phyloP scores from a whole-genome alignment of 148 eudicot species.

The Beta vulgaris region DNA sequence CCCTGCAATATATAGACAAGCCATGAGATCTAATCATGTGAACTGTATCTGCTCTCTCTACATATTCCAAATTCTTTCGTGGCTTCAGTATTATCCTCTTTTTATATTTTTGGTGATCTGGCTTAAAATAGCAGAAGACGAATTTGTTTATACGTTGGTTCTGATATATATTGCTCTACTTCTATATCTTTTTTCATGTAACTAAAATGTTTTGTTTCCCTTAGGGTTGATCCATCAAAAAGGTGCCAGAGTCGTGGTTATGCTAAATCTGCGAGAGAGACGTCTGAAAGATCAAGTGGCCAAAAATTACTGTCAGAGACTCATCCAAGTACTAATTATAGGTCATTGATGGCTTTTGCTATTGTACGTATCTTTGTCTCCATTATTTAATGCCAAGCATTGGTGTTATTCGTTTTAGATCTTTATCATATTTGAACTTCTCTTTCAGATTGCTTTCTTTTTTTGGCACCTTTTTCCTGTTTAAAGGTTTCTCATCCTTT shows the following conservation, averaged over 20 bases:
- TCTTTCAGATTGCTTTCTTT: conserved; percentile 13
- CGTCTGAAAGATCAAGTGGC: conserved; percentile 23
- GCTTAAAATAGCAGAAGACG: neutral
- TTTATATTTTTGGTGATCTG: neutral
- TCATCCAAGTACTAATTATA: conserved; percentile 33
- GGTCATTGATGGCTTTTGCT: conserved; percentile 33
- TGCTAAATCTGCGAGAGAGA: conserved; percentile 32
- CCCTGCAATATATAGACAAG: neutral
- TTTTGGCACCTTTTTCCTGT: conserved; percentile 3
- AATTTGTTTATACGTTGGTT: neutral
- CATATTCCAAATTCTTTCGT: neutral
- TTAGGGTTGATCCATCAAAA: conserved; percentile 42
- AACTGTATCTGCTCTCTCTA: neutral
- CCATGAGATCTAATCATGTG: neutral
- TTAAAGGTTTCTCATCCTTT: conserved; percentile 19
- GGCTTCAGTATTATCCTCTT: neutral
- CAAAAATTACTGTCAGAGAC: conserved; percentile 26
- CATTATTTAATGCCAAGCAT: neutral
- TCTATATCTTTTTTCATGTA: neutral
- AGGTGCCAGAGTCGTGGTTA: conserved; percentile 40
- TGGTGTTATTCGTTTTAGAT: neutral
- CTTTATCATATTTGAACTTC: neutral
- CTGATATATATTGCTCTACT: neutral
- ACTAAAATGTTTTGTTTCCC: neutral
- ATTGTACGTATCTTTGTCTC: conserved; percentile 43